Conservation (phyloP, 2,329 filamentous ascomycete species). For the Delphinella strobiligena region DNA sequence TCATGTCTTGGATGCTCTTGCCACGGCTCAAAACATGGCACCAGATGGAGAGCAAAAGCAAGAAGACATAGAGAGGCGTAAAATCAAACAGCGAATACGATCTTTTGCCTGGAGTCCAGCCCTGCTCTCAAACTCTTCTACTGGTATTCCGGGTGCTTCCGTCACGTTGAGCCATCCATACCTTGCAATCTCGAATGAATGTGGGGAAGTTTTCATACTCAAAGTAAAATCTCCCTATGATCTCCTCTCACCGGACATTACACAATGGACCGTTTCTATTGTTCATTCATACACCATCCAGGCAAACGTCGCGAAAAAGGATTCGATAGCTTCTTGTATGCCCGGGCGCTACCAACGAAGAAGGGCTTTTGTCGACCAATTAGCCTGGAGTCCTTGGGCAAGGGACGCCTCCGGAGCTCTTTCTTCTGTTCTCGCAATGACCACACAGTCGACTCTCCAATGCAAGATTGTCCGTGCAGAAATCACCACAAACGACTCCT, state of each 20-base stretch:
- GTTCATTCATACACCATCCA: constrained; percentile 2
- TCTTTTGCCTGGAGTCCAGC: constrained; percentile 30
- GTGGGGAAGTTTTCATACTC: constrained; percentile 27
- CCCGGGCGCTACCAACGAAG: constrained; percentile 17
- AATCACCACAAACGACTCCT: not conserved
- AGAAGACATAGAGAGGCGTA: constrained; percentile 10
- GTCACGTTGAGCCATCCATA: constrained; percentile 3
- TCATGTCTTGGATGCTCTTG: constrained; percentile 24
- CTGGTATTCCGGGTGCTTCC: constrained; percentile 1
- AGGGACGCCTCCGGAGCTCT: constrained; percentile 10
- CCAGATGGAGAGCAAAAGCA: constrained; percentile 18
- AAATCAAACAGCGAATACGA: constrained; percentile 26
- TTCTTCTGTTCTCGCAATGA: constrained; percentile 23
- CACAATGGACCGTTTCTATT: constrained; percentile 11
- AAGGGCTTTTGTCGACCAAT: constrained; percentile 21
- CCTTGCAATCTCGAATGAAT: constrained; percentile 29
- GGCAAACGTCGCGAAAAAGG: not conserved
- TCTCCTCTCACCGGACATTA: constrained; percentile 8
- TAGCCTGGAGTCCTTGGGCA: constrained; percentile 30
- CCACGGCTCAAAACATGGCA: constrained; percentile 12
- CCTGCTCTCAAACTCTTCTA: constrained; percentile 12
- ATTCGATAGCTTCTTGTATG: constrained; percentile 3
- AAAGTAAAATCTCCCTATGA: constrained; percentile 27
- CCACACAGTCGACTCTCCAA: constrained; percentile 10
- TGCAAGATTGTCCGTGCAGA: not conserved